Base-by-base conservation (phyloP, 306 rosid genomes). In the Medicago arabica region DNA sequence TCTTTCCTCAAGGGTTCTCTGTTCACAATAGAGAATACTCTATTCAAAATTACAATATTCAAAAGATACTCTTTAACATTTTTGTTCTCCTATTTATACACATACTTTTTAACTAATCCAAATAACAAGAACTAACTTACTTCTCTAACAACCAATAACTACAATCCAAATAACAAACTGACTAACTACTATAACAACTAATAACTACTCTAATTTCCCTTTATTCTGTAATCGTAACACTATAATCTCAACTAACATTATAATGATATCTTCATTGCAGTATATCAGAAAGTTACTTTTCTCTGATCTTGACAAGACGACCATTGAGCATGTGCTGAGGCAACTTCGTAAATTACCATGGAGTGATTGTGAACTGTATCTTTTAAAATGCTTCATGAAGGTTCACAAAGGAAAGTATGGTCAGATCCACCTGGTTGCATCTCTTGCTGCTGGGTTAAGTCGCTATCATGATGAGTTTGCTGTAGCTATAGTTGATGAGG, bases 261-360 rank as follows among this genome's bases (percentile, higher is more conserved):
- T 18, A 15, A n/a, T 41, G 31, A 68, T 62, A 44, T 47, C 65
- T 53, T 39, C 19, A 40, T 80, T 86, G 87, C 93, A 96, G 99
- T 96, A 96, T 83, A 90, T 96, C 81, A 85, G 96, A 80, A 96
- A 96, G 83, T 80, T 96, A 82, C 91, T 96, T 79, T 90, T 90
- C 87, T 89, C 99, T 67, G 99, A 92, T 90, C 97, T 96, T 74
- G 97, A 96, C 69, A 96, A 96, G 83, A 86, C 97, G 80, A 86
- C 96, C 75, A 88, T 96, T 77, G 99, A 96, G 86, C 95, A 86
- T 76, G 98, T 96, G 80, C 87, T 96, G 88, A 89, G 99, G 87
- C 99, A 96, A 79, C 93, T 96, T 80, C 98, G 99, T 80, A 96
- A 92, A 72, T 78, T 96, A 78, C 99, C 99, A 8, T 96, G 99